These are phyloP conservation scores for Aspergillus homomorphus DNA, from an alignment of 495 filamentous ascomycete genomes.

Conservation along the genomic window DNA sequence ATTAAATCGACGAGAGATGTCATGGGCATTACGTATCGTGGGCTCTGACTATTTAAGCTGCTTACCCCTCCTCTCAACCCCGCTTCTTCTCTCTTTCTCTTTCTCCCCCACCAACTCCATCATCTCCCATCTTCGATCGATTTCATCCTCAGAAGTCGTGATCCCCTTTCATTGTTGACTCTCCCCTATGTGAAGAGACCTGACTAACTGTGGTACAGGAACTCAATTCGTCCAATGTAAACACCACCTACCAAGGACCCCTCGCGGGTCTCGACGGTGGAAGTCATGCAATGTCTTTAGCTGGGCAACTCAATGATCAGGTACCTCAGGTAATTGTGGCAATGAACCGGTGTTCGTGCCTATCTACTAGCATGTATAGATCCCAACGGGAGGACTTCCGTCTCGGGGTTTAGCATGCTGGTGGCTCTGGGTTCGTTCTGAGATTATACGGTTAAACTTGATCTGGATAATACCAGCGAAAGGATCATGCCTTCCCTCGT, in stretches of 20 bases:
- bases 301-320: conserved; percentile 50
- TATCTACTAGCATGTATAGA: conserved; percentile 20
- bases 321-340: conserved; percentile 60
- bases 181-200: background rate
- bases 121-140: background rate
- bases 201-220: background rate
- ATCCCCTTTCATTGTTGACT: background rate
- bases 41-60: background rate
- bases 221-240: conserved; percentile 21
- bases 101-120: background rate
- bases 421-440: conserved; percentile 59
- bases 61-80: background rate
- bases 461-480: conserved; percentile 99
- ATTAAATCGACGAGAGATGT: background rate
- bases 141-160: background rate
- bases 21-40: background rate
- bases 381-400: conserved; percentile 7
- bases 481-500: conserved; percentile 78
- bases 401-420: conserved; percentile 1
- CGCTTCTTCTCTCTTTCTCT: background rate
- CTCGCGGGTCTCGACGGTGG: conserved; percentile 21
- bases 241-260: conserved; percentile 11
- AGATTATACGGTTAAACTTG: conserved; percentile 98
- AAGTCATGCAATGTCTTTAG: conserved; percentile 44
- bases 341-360: conserved; percentile 69